These are phyloP conservation scores for Erythrophleum ivorense DNA, from an alignment of 331 rosid genomes.

Conservation along the genomic window DNA sequence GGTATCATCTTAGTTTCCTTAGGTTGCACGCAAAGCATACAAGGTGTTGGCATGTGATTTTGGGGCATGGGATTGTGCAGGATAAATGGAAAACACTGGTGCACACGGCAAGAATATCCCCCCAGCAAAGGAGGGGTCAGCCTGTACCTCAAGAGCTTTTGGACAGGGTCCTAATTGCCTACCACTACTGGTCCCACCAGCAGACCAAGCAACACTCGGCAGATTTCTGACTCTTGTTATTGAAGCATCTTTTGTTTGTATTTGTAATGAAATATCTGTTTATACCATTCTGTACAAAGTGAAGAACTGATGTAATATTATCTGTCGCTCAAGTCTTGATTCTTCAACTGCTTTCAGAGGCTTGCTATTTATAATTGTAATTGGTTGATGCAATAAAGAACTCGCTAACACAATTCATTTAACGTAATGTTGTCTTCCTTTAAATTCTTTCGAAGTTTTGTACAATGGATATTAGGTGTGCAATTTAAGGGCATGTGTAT, in stretches of 20 bases:
- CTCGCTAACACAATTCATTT: conserved; percentile 47
- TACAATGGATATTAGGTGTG: too few species aligned
- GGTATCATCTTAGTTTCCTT: background rate
- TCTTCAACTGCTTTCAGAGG: background rate
- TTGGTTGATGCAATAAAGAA: too few species aligned
- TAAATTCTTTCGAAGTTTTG: too few species aligned
- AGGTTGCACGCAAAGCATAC: background rate
- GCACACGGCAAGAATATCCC: conserved; percentile 93
- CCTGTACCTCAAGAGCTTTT: conserved; percentile 91
- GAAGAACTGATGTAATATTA: conserved; percentile 41
- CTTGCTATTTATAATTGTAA: conserved; percentile 42
- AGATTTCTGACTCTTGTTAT: conserved; percentile 40
- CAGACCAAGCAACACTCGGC: conserved; percentile 55
- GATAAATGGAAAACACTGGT: conserved; percentile 97
- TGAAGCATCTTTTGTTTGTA: background rate
- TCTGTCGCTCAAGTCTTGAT: background rate
- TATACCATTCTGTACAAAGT: conserved; percentile 52
- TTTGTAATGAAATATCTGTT: conserved; percentile 34
- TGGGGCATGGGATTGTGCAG: conserved; percentile 52
- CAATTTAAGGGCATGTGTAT: background rate
- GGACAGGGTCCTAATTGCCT: conserved; percentile 84
- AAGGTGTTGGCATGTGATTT: conserved; percentile 43
- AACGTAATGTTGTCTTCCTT: background rate
- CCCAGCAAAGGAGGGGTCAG: conserved; percentile 95
- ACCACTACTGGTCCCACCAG: conserved; percentile 83